Evolutionary conservation across 2,329 filamentous ascomycete genomes (phyloP).

Genomic region (Chaetomium strumarium): DNA sequence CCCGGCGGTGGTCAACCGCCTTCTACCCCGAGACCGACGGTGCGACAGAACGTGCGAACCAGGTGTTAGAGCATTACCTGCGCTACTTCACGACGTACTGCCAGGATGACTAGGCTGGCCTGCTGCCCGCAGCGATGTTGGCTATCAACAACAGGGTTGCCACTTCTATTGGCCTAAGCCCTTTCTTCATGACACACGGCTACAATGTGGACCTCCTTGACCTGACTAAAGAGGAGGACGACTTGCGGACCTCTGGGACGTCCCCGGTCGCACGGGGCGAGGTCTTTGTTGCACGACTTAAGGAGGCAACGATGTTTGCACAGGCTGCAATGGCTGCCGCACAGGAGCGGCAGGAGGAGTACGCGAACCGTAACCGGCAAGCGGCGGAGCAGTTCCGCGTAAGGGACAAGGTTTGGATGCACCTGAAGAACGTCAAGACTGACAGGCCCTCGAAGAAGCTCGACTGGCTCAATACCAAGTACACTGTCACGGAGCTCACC

Average conservation of each 20-base stretch:
- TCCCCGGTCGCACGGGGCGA: not conserved
- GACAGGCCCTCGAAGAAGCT: constrained; percentile 3
- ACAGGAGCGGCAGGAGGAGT: not conserved
- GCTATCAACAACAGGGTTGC: constrained; percentile 1
- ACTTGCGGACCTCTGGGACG: not conserved
- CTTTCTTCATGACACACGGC: not conserved
- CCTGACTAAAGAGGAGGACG: not conserved
- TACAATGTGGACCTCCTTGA: constrained; percentile 1
- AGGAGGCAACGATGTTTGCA: not conserved
- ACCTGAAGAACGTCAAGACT: constrained; percentile 1
- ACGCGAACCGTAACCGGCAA: not conserved
- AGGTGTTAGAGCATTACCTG: constrained; percentile 1
- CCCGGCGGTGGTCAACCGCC: not conserved
- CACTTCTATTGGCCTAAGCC: constrained; percentile 1
- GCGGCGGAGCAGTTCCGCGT: not conserved
- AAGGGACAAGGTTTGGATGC: not conserved
- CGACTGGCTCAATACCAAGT: constrained; percentile 7
- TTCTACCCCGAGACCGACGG: constrained; percentile 2
- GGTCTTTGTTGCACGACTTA: not conserved
- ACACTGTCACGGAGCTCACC: not conserved
- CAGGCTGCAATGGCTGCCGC: not conserved
- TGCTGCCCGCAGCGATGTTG: not conserved
- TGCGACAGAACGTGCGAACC: not conserved
- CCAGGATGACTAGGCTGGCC: not conserved
- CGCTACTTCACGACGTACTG: not conserved